Evolutionary conservation across 225 moss, liverwort and hornwort genomes (phyloP), one percentile per base, ranked within the genome.

Genomic region (Bryoerythrophyllum caledonicum): DNA sequence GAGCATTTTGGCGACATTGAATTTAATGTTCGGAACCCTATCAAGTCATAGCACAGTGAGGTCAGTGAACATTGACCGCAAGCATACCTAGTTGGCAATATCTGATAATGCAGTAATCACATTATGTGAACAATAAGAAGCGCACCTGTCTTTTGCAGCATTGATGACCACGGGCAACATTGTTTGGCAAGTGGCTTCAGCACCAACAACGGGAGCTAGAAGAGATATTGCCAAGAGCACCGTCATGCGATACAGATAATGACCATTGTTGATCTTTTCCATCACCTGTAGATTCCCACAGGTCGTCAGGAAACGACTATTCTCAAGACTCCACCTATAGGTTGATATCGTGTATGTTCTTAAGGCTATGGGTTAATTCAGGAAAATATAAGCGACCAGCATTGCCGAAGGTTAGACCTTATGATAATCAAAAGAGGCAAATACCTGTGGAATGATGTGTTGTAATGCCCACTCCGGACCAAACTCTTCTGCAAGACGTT

Each of bases 1-100:
- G 16, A 97, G 90, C 92, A 97, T 97, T 83, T 94, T 97, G 30
- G 96, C 94, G n/a, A 97, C 96, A 72, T 97, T 97, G 72, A 97
- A 97, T 87, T 97, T 94, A 76, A 94, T 94, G 63, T 97, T 97
- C 30, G 96, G 96, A 68, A 97, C 96, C 87, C 94, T 97, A 83
- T 70, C 77, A 81, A 58, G 64, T 28, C 69, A 81, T 48, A 76
- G 51, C 46, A 40, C 48, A 70, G 25, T 35, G 65, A 73, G 21
- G 15, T 82, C 46, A 58, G 52, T 58, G 72, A 43, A 63, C 19
- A 6, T 38, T 27, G 20, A 60, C 57, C 61, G 37, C 53, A 68
- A 58, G 16, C 57, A 32, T 15, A 40, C 17, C 10, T 20, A 48
- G 30, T 24, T 24, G 30, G 56, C 67, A 73, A 59, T 25, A 35